phyloP scores from a whole-genome alignment of 2,329 filamentous ascomycete species.

The Pseudogymnoascus sp. region DNA sequence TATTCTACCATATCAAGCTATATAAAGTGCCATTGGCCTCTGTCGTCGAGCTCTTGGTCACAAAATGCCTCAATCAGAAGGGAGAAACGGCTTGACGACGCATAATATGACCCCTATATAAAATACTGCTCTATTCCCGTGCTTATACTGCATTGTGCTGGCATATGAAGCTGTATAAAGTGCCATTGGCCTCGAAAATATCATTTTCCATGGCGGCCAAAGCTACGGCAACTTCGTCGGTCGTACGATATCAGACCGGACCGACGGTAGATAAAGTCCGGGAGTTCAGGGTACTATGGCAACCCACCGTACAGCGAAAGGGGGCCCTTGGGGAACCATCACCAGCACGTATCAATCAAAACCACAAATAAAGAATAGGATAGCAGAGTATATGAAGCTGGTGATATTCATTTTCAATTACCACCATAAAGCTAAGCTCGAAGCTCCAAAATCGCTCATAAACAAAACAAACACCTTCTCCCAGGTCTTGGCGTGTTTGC shows the following conservation, averaged over 20 bases:
- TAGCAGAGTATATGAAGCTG: background rate
- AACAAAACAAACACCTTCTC: slow-evolving; percentile 1
- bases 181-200: slow-evolving; percentile 4
- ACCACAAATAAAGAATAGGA: background rate
- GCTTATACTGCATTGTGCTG: background rate
- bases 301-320: background rate
- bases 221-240: slow-evolving; percentile 7
- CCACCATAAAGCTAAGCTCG: background rate
- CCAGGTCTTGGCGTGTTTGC: slow-evolving; percentile 1
- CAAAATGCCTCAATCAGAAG: background rate
- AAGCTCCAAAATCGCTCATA: background rate
- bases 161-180: background rate
- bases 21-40: no score
- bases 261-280: slow-evolving; percentile 2
- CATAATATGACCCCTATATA: background rate
- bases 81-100: background rate
- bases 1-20: background rate
- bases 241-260: slow-evolving; percentile 8
- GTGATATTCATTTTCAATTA: background rate
- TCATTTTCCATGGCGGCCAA: background rate
- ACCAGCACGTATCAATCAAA: background rate
- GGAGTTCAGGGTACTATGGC: slow-evolving; percentile 9
- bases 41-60: background rate
- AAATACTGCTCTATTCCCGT: background rate
- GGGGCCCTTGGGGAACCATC: background rate